A percentile compares a stretch with the other conserved stretches of the same genome.
Conservation (phyloP, 352 stramenopile species). For the Globisporangium takayamanum region DNA sequence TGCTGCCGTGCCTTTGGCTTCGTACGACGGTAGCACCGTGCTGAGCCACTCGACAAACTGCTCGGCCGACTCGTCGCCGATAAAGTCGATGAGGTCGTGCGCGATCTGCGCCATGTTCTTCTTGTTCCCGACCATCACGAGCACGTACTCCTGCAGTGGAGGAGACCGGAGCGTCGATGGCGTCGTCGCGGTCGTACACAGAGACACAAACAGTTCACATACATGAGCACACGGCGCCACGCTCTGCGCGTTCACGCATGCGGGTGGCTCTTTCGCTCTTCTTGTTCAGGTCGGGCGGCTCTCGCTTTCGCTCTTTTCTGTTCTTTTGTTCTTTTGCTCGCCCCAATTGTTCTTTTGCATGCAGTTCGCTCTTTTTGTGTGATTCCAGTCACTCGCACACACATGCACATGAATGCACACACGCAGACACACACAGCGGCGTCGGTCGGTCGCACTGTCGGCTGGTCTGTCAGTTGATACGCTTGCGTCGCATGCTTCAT, state of each 20-base stretch:
- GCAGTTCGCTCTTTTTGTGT: slow-evolving; percentile 10
- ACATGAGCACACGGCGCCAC: slow-evolving; percentile 1
- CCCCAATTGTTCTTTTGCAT: slow-evolving; percentile 20
- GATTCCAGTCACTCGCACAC: neutral
- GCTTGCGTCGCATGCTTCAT: neutral
- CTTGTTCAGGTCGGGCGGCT: slow-evolving; percentile 7
- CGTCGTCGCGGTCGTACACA: slow-evolving; percentile 12
- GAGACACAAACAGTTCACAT: slow-evolving; percentile 28
- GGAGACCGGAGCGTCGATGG: neutral
- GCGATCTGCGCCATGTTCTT: slow-evolving; percentile 82
- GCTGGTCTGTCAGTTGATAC: neutral
- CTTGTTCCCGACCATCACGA: slow-evolving; percentile 85
- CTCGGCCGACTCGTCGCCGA: slow-evolving; percentile 69
- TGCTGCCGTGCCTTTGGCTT: slow-evolving; percentile 17
- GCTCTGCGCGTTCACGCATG: neutral
- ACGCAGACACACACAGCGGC: slow-evolving; percentile 1
- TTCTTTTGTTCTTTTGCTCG: slow-evolving; percentile 2
- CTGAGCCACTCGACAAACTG: slow-evolving; percentile 72
- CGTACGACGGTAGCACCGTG: slow-evolving; percentile 41
- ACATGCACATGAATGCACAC: slow-evolving; percentile 8
- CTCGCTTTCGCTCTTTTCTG: slow-evolving; percentile 4
- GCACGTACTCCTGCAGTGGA: slow-evolving; percentile 66
- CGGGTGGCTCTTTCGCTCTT: neutral
- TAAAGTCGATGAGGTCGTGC: slow-evolving; percentile 78
- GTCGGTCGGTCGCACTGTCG: neutral